Evolutionary conservation across 2,329 filamentous ascomycete genomes (phyloP), one percentile per base, ranked within the genome.

Genomic region (Colletotrichum sp.): DNA sequence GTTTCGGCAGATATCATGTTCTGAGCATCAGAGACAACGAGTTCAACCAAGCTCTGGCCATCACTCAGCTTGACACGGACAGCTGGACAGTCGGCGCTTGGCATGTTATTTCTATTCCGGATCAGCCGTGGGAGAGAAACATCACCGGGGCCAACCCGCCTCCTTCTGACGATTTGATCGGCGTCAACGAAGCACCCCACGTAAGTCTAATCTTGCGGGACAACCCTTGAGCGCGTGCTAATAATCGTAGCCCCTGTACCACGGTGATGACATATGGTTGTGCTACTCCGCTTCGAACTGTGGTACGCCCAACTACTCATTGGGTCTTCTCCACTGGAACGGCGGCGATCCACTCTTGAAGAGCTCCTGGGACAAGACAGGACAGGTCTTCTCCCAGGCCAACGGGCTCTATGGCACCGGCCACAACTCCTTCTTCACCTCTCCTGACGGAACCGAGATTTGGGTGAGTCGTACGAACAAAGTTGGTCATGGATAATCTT

Each of bases 141-240:
- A 59, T 59, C 9, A 59, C 55, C 1, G 55, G 55, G 0, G 55
- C 55, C 15, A 28, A 59, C 24, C 55, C 24, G 0, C 55, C 55
- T 0, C 55, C 55, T 18, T 28, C 13, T 1, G 26, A 59, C 5
- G 55, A 59, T 9, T 10, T 59, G 55, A 10, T 59, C 26, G 55
- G 55, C 55, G 55, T 59, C 9, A 59, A 59, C 0, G 55, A 59
- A 28, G 55, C 55, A 59, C 55, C 24, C 55, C 55, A 59, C 13
- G 55, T 57, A 57, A 57, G 52, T 4, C 1, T 28, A 0, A 4
- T 6, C 7, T 8, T n/a, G 0, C 5, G 13, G 1, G 1, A 24
- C 24, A 12, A 1, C 2, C 7, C 24, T 16, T 18, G 12, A 26
- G 13, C 52, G 10, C n/a, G 5, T 48, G 6, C 52, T 57, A 2